Base-by-base conservation (phyloP, 805 yeast species). In the Candida incommunis region DNA sequence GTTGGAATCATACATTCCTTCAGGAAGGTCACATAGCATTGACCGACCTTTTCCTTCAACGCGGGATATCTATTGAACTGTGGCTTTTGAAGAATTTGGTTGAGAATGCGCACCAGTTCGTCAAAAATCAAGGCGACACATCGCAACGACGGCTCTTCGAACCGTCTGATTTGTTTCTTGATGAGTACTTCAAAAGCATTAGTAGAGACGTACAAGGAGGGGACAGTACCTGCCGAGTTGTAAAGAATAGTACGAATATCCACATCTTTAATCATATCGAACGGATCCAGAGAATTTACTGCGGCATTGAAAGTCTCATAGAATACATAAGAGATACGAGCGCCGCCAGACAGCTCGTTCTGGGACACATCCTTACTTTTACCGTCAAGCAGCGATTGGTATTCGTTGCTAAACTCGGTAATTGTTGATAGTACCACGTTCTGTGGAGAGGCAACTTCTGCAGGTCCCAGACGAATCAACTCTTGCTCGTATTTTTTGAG, bases 211-310 rank as follows among this genome's bases (percentile, higher is more conserved):
- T 92, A 92, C 56, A 92, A 71, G 3, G 95, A 82, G 13, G 98
- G 98, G 1, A 96, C 77, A 26, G 95, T 79, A 57, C 98, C 98
- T 3, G 96, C 83, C 27, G 96, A 84, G 64, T 92, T 92, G 69
- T 90, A 90, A 82, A 92, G 81, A 52, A 94, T 88, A 22, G 97
- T 90, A 65, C 98, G 79, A 56, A 92, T 92, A 64, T 92, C 98
- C 40, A 82, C 80, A 62, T 92, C 96, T 62, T 84, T 85, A 57
- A 92, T 86, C 65, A 88, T 95, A 62, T 90, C 96, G 62, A 84
- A 88, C 44, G 98, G 98, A 64, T 92, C 97, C 49, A 92, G 70
- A 0, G 96, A 82, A 59, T 76, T 75, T 46, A 92, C 74, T 68
- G 97, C 98, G 63, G 87, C 88, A 59, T 90, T 82, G 70, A 79